Conservation (phyloP, 306 rosid genomes). For the Fragaria vesca region DNA sequence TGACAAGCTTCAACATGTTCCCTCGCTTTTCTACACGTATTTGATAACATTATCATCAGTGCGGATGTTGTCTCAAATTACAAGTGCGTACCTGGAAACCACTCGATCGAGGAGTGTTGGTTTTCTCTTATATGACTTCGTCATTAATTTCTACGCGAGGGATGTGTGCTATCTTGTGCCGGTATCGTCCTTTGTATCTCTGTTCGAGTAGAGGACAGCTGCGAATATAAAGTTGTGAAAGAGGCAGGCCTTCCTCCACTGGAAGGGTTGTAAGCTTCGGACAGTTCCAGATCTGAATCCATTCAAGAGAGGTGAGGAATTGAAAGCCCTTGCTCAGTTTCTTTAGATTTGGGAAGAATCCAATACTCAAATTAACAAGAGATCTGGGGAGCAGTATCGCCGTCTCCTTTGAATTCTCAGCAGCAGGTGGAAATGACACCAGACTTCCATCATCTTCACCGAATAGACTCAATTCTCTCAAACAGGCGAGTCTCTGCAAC, state of each 20-base stretch:
- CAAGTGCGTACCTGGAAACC: no score
- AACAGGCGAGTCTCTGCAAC: constrained; percentile 21
- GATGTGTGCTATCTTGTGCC: neutral
- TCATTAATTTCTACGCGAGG: no score
- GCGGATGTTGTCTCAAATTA: no score
- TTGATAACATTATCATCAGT: no score
- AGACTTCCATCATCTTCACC: constrained; percentile 2
- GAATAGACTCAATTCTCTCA: neutral
- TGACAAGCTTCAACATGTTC: no score
- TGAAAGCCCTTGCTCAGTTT: constrained; percentile 12
- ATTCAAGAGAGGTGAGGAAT: constrained; percentile 24
- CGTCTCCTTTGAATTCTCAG: neutral
- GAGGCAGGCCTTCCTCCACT: neutral
- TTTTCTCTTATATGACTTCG: no score
- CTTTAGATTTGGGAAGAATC: constrained; percentile 10
- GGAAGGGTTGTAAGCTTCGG: neutral
- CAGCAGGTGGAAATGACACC: constrained; percentile 14
- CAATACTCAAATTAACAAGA: neutral
- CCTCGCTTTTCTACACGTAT: no score
- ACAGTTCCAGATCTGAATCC: fast-evolving
- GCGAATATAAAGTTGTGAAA: fast-evolving
- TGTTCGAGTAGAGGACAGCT: neutral
- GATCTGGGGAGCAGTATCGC: constrained; percentile 21
- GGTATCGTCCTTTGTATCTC: neutral
- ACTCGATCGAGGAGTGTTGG: no score